Conservation (phyloP, 2,329 filamentous ascomycete genomes). For the Colletotrichum sp. region DNA sequence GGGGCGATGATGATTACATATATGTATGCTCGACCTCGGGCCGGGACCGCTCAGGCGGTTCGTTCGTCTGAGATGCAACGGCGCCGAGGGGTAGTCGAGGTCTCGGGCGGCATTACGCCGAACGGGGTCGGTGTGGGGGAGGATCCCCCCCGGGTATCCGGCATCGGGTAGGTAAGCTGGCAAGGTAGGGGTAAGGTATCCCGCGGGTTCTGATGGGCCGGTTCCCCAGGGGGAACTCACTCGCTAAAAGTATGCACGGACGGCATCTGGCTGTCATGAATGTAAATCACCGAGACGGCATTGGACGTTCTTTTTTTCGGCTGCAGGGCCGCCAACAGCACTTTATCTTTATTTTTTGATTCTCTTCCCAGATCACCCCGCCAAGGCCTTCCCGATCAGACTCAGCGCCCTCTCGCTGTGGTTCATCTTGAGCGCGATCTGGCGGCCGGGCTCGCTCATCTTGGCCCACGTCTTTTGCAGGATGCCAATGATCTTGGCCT, state of each 20-base stretch:
- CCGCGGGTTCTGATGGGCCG: neutral
- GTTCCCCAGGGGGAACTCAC: neutral
- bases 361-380: neutral
- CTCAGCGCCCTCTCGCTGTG: conserved; percentile 66
- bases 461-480: conserved; percentile 78
- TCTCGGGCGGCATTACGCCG: conserved; percentile 16
- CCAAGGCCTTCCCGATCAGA: conserved; percentile 68
- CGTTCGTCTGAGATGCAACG: neutral
- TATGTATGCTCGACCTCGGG: neutral
- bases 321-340: neutral
- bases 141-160: neutral
- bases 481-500: conserved; percentile 77
- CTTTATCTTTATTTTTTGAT: neutral
- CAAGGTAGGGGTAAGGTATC: neutral
- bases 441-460: conserved; percentile 68
- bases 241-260: conserved; percentile 13
- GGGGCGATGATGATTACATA: neutral
- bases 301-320: neutral
- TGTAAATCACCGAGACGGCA: neutral
- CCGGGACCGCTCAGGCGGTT: neutral
- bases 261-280: neutral
- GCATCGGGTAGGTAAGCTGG: neutral
- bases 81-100: neutral
- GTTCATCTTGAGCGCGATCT: conserved; percentile 69
- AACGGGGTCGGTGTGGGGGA: neutral